Percentiles rank a stretch among this genome's conserved stretches.
phyloP scores from a whole-genome alignment of 192 early-diverging fungal species.

The Backusella morwellensis region DNA sequence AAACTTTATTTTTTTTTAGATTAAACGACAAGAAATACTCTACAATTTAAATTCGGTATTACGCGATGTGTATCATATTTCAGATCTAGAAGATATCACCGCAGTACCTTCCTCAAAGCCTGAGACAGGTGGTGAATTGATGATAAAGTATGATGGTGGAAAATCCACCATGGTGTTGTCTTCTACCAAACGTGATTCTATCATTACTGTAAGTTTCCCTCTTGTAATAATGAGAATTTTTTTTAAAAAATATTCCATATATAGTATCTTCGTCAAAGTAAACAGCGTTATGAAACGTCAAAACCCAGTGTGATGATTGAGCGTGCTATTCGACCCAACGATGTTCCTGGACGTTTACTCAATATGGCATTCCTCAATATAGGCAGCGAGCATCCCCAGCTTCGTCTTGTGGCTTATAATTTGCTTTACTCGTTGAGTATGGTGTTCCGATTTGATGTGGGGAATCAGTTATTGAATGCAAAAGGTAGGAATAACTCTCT shows the following conservation, averaged over 20 bases:
- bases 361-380: conserved; percentile 90
- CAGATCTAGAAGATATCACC: conserved; percentile 33
- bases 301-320: conserved; percentile 59
- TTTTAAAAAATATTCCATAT: not conserved
- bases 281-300: conserved; percentile 61
- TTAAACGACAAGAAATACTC: conserved; percentile 64
- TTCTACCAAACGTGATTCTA: conserved; percentile 66
- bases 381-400: conserved; percentile 68
- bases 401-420: conserved; percentile 85
- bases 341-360: conserved; percentile 87
- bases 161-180: conserved; percentile 62
- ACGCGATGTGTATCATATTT: conserved; percentile 86
- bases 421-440: conserved; percentile 77
- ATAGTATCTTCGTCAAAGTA: conserved; percentile 67
- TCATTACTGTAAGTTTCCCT: conserved; percentile 7
- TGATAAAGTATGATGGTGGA: conserved; percentile 63
- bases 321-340: conserved; percentile 73
- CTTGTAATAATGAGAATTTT: not conserved
- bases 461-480: conserved; percentile 71
- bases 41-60: conserved; percentile 66
- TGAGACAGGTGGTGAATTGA: conserved; percentile 41
- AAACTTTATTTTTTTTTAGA: not conserved
- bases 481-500: conserved; percentile 40
- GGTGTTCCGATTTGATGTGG: conserved; percentile 79
- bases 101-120: not conserved